Evolutionary conservation across 495 filamentous ascomycete species (phyloP).

Genomic region (Penicillium macrosclerotiorum): DNA sequence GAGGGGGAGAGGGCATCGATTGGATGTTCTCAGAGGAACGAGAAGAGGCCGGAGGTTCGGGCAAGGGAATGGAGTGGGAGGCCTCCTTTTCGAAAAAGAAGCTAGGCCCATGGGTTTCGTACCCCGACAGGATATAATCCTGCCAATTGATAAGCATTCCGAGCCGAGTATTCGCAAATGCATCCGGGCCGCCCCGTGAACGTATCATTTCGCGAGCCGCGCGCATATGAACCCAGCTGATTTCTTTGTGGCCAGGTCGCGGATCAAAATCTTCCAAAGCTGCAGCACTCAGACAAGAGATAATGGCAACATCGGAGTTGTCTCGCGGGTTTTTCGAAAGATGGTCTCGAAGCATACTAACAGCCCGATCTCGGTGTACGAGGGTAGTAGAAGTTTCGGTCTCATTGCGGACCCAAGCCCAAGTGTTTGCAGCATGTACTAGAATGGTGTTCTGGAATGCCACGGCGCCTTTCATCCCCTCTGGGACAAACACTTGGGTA

Average conservation of each 20-base stretch:
- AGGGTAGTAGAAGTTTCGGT: constrained; percentile 27
- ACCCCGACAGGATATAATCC: constrained; percentile 42
- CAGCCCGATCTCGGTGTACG: constrained; percentile 27
- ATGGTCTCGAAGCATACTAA: constrained; percentile 35
- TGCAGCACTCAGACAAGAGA: constrained; percentile 40
- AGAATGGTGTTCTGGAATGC: constrained; percentile 39
- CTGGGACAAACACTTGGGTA: constrained; percentile 34
- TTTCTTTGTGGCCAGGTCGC: constrained; percentile 35
- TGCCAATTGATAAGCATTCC: constrained; percentile 45
- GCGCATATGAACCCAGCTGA: constrained; percentile 41
- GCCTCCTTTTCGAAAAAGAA: constrained; percentile 32
- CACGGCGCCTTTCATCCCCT: constrained; percentile 38
- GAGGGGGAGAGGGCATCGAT: constrained; percentile 23
- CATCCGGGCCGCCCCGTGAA: constrained; percentile 34
- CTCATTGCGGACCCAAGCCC: constrained; percentile 37
- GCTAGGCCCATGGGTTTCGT: constrained; percentile 32
- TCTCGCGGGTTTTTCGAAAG: constrained; percentile 25
- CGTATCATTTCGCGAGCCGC: constrained; percentile 40
- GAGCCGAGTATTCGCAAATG: constrained; percentile 37
- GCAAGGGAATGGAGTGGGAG: background rate
- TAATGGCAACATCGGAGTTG: constrained; percentile 37
- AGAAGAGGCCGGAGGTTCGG: background rate
- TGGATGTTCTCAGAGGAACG: constrained; percentile 4
- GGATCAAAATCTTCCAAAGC: constrained; percentile 42
- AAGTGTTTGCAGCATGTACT: constrained; percentile 39